Conservation (phyloP, 495 filamentous ascomycete species). For the Viridothelium virens region DNA sequence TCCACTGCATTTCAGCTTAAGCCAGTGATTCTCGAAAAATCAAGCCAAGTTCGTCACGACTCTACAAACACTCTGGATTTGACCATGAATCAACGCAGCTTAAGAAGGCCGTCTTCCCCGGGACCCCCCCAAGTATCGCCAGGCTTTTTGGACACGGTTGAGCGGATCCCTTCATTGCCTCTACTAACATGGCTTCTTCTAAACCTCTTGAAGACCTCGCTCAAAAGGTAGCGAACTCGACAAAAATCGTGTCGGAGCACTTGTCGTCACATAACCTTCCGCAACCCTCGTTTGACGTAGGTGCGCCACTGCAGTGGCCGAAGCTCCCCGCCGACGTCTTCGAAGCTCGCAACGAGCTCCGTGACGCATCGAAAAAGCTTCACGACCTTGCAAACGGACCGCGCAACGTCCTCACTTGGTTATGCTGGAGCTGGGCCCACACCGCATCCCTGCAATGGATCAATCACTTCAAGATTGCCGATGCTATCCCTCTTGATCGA, state of each 20-base stretch:
- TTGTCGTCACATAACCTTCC: neutral
- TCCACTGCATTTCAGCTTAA: no score
- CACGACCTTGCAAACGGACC: neutral
- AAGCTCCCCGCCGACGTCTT: neutral
- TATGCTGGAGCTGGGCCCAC: neutral
- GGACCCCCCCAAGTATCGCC: neutral
- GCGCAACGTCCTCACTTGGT: neutral
- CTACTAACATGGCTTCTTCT: neutral
- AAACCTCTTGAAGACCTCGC: constrained; percentile 4
- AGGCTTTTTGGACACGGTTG: neutral
- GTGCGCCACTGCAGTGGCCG: neutral
- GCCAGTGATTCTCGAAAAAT: no score
- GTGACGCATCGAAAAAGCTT: neutral
- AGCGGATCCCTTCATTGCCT: neutral
- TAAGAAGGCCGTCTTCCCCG: no score
- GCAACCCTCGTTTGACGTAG: neutral
- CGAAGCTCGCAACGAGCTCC: constrained; percentile 1
- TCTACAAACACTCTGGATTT: no score
- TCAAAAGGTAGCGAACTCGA: neutral
- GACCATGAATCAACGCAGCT: no score
- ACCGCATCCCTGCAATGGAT: constrained; percentile 12
- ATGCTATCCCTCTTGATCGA: constrained; percentile 12
- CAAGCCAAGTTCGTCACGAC: no score
- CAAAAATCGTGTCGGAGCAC: neutral
- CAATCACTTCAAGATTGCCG: constrained; percentile 13